phyloP scores from a whole-genome alignment of 2,329 filamentous ascomycete species.

The Neofusicoccum umdonicola region DNA sequence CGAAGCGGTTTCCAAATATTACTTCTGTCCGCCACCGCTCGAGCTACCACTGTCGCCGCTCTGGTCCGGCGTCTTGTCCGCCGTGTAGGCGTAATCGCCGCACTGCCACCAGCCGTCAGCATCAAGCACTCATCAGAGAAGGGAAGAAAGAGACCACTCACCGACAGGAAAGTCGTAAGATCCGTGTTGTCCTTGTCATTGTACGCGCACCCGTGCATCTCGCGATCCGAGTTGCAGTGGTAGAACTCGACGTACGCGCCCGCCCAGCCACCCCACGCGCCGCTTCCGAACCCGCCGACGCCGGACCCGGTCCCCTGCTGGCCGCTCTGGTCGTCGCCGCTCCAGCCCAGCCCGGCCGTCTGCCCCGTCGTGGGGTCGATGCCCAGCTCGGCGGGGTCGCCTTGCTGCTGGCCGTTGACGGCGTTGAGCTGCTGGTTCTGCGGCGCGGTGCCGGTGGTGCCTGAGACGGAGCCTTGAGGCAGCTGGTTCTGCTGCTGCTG shows the following conservation, averaged over 20 bases:
- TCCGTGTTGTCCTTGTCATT: not conserved
- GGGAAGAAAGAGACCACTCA: not conserved
- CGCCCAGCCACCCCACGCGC: not conserved
- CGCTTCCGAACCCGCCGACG: not conserved
- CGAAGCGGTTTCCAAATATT: not conserved
- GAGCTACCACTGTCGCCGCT: not conserved
- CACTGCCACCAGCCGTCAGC: not conserved
- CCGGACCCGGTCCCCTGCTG: too few species aligned
- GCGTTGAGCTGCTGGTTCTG: not conserved
- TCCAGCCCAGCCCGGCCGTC: not conserved
- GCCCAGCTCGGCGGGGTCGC: not conserved
- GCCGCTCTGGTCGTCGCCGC: not conserved
- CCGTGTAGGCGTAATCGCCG: conserved; percentile 8
- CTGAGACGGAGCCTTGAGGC: not conserved
- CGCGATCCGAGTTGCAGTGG: not conserved
- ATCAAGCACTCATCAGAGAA: not conserved
- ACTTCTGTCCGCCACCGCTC: not conserved
- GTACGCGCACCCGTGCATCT: not conserved
- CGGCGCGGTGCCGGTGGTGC: not conserved
- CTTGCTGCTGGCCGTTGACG: not conserved
- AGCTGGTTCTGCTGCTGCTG: not conserved
- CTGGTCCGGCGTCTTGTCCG: not conserved
- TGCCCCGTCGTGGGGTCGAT: not conserved
- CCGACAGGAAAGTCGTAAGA: not conserved
- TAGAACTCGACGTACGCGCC: not conserved